A percentile compares a stretch with the other conserved stretches of the same genome.
phyloP scores from a whole-genome alignment of 2,329 filamentous ascomycete species.

The Fusarium hainanense region DNA sequence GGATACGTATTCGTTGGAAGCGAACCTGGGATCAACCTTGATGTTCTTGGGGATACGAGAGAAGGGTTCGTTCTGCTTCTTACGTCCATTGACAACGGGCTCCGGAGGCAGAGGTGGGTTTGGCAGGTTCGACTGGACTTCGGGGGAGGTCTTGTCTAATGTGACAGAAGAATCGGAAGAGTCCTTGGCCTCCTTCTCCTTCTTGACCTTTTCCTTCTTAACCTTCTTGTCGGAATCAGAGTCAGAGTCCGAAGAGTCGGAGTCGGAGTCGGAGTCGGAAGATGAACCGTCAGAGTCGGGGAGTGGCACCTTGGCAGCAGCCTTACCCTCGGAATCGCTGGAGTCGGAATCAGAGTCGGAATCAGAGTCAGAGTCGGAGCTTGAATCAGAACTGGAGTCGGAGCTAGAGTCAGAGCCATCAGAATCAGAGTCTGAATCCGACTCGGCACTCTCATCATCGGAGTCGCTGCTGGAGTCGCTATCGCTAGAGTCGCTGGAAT shows the following conservation, averaged over 20 bases:
- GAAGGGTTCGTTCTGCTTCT: conserved; percentile 75
- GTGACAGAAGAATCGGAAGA: conserved; percentile 62
- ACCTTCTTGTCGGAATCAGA: conserved; percentile 46
- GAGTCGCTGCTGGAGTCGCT: conserved; percentile 46
- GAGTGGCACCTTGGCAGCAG: conserved; percentile 56
- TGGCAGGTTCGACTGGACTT: conserved; percentile 47
- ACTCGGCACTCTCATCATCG: conserved; percentile 51
- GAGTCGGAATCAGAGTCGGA: conserved; percentile 55
- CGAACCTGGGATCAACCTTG: conserved; percentile 73
- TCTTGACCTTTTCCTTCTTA: conserved; percentile 38
- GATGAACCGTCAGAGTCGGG: conserved; percentile 55
- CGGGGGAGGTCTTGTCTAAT: conserved; percentile 62
- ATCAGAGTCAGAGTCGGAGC: conserved; percentile 54
- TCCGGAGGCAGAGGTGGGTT: conserved; percentile 66
- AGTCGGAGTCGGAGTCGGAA: conserved; percentile 48
- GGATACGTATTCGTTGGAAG: conserved; percentile 82
- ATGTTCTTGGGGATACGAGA: conserved; percentile 79
- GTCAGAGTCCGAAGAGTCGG: conserved; percentile 49
- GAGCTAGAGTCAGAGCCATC: conserved; percentile 42
- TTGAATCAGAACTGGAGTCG: conserved; percentile 41
- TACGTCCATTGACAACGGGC: conserved; percentile 53
- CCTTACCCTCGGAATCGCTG: conserved; percentile 50
- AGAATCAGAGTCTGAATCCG: conserved; percentile 50
- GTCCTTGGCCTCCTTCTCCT: conserved; percentile 41
- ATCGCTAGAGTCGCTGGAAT: conserved; percentile 40